phyloP scores from a whole-genome alignment of 345 rosid species.

The Cardamine resedifolia region DNA sequence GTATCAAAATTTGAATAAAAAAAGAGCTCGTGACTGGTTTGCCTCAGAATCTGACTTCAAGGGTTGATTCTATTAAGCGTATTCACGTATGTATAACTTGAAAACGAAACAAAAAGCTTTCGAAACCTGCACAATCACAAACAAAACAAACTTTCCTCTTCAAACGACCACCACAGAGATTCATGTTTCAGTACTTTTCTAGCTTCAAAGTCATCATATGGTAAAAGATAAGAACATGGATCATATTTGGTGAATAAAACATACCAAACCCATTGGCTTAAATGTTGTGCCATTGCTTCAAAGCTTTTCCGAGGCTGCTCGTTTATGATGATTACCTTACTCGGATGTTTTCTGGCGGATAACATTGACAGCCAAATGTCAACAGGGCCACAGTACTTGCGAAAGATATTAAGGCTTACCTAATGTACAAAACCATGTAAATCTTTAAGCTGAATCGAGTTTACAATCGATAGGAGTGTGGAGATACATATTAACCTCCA shows the following conservation, averaged over 20 bases:
- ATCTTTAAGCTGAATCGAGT: slow-evolving; percentile 5
- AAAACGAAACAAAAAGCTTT: slow-evolving; percentile 75
- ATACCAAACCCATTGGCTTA: slow-evolving; percentile 90
- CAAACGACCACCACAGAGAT: neutral
- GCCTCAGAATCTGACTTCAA: slow-evolving; percentile 17
- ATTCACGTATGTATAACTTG: slow-evolving; percentile 71
- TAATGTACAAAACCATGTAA: slow-evolving; percentile 24
- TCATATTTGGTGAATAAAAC: slow-evolving; percentile 14
- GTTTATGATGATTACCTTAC: slow-evolving; percentile 38
- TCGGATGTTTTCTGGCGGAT: slow-evolving; percentile 17
- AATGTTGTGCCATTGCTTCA: slow-evolving; percentile 75
- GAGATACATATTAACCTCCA: neutral
- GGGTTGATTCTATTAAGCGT: slow-evolving; percentile 49
- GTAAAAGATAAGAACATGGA: neutral
- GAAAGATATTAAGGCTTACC: slow-evolving; percentile 63
- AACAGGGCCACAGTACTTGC: slow-evolving; percentile 74
- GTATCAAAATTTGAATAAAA: neutral
- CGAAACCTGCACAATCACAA: slow-evolving; percentile 59
- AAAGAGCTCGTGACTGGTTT: neutral
- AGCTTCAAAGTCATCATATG: slow-evolving; percentile 7
- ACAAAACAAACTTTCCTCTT: neutral
- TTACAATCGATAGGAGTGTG: slow-evolving; percentile 2
- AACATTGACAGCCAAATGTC: slow-evolving; percentile 67
- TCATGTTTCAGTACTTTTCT: slow-evolving; percentile 11
- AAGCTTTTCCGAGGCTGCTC: slow-evolving; percentile 65